Evolutionary conservation across 495 filamentous ascomycete species (phyloP), one percentile per base, ranked within the genome.

Genomic region (Cudoniella acicularis): DNA sequence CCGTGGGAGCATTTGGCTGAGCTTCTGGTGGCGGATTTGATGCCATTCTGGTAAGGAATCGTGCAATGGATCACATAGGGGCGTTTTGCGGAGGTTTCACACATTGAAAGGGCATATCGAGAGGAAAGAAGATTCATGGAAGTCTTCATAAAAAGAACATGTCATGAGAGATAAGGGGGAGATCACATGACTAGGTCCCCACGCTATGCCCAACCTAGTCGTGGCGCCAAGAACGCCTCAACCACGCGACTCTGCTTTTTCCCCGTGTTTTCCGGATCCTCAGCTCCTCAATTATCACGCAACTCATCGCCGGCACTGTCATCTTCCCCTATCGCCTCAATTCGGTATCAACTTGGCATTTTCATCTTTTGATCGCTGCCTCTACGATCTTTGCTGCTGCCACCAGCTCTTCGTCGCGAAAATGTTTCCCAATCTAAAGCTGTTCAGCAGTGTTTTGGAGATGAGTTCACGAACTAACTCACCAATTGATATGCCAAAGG

Each of bases 351-450:
- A n/a, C n/a, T n/a, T n/a, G n/a, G n/a, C n/a, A 36, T 6, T 4
- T 36, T 36, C 30, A 36, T 13, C 13, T 13, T 13, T 36, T 36
- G 30, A 36, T 36, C 30, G 30, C 30, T 36, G 30, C 26, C 30
- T 50, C 46, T 6, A 58, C 45, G 24, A 58, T 10, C 46, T 52
- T 50, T 25, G 47, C 56, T 13, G 56, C 56, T 10, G 56, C 69
- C 63, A 74, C 55, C 0, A 71, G 65, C 60, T 71, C 72, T 61
- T 80, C 77, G 46, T 80, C 77, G 54, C 69, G 71, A 49, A 78
- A 68, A 52, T 70, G 70, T 4, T 75, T 56, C 0, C 68, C 73
- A 49, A 78, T 56, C 62, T 79, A 75, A 3, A 79, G 69, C 75
- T n/a, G 30, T 36, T 36, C 30, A 36, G 30, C n/a, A n/a, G n/a